Percentiles rank a stretch among this genome's conserved stretches.
Conservation (phyloP, 495 filamentous ascomycete species). For the Barbatosphaeria neglecta region DNA sequence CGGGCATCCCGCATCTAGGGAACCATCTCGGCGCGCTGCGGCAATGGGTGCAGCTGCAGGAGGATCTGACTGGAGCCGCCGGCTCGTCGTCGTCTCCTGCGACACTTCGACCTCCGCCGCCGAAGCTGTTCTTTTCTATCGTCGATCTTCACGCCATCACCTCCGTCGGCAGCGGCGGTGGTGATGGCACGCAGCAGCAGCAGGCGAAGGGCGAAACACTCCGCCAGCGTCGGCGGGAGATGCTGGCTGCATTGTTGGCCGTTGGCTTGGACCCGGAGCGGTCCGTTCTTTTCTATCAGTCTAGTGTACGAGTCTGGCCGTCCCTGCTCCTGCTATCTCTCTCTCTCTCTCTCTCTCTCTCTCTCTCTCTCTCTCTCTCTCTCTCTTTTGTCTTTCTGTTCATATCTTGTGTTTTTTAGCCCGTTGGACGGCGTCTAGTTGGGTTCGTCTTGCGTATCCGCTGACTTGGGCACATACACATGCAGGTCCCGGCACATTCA, state of each 20-base stretch:
- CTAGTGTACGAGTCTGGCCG: conserved; percentile 30
- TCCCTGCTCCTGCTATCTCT: background rate
- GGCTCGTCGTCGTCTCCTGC: too few species aligned
- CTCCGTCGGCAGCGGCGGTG: too few species aligned
- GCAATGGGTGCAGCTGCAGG: conserved; percentile 73
- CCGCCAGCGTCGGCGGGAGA: conserved; percentile 52
- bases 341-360: too few species aligned
- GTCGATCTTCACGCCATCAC: conserved; percentile 94
- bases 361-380: too few species aligned
- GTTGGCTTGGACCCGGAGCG: conserved; percentile 67
- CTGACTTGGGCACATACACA: conserved; percentile 1
- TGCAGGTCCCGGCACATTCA: conserved; percentile 61
- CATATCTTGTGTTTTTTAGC: too few species aligned
- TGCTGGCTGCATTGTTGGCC: conserved; percentile 69
- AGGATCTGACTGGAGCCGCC: too few species aligned
- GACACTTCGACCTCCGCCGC: conserved; percentile 31
- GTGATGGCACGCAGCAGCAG: too few species aligned
- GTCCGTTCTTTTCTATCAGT: conserved; percentile 80
- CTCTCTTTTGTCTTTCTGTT: too few species aligned
- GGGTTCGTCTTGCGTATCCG: background rate
- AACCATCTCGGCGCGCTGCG: conserved; percentile 92
- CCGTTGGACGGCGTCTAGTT: too few species aligned
- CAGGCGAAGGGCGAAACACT: conserved; percentile 38
- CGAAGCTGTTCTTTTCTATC: conserved; percentile 66
- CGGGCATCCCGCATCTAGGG: conserved; percentile 87